Base-by-base conservation (phyloP, 257 asterid genomes). In the Nicotiana noctiflora region DNA sequence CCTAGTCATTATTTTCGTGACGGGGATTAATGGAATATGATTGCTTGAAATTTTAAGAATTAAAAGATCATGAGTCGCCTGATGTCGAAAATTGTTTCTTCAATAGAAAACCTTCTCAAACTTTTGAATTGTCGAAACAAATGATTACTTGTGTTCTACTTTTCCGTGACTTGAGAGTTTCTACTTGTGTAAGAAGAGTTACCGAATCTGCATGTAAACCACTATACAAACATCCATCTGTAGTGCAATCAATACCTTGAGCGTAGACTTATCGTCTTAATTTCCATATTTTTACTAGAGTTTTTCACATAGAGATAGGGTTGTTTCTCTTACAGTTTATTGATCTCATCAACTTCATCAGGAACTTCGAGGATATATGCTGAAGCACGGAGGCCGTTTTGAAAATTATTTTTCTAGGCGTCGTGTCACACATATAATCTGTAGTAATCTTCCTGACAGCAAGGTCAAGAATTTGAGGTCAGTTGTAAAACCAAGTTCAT, bases 401-500 rank as follows among this genome's bases (percentile, higher is more conserved):
- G 93, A 95, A 86, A 93, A 93, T 86, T 95, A 95, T 80, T 95
- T 95, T 84, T 95, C 99, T 44, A 89, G 97, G 85, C 91, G 85
- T 70, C 87, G 86, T 46, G 99, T 95, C 13, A 95, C 97, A 59
- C 99, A 95, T 83, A 93, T 95, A 80, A 91, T 95, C 76, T 95
- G 99, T 90, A 90, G 98, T 79, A 93, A 92, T 86, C 98, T 95
- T 51, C 99, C 99, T 49, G 94, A 91, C 84, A 95, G 97, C 78
- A 95, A 95, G 94, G 87, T 93, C 83, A 93, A 93, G 91, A 95
- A 93, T 88, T 88, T 95, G 89, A 93, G 99, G 99, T 93, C 82
- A 79, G 21, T 81, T 64, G 85, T 3, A 23, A 37, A 81, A 83
- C 59, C 57, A 79, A 23, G 46, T 55, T 14, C 51, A 52, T 82